Evolutionary conservation across 2,329 filamentous ascomycete species (phyloP), one percentile per base, ranked within the genome.

Genomic region (Pseudogymnoascus verrucosus): DNA sequence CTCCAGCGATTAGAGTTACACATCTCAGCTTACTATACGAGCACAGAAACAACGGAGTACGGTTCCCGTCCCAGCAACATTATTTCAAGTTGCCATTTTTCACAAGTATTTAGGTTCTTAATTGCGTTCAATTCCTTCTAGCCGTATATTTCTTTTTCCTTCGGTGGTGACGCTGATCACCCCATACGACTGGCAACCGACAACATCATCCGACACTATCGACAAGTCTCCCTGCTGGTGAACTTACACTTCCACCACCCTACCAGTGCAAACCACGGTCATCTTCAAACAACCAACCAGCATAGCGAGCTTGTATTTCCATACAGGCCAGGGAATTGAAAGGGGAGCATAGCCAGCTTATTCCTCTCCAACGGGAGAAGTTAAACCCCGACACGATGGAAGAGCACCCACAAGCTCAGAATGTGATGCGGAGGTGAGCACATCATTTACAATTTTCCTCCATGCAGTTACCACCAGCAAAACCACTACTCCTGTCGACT

Each of bases 371-470:
- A 16, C 47, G n/a, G 28, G 51, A 57, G 51, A 34, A 57, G 28
- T 2, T 36, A 31, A 51, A 51, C 16, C 31, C 23, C 39, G n/a
- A 36, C 28, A 65, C 21, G 60, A 74, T 74, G 73, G 69, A 72
- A 59, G 71, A 74, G 70, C 51, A 61, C 39, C 65, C 66, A 62
- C 47, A 42, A 39, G 68, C 68, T 44, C 75, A 75, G 64, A 78
- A 78, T 75, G 77, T 78, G 65, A 78, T 79, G 72, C 76, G 77
- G 72, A 78, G 77, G 77, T 74, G 69, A 63, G 72, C 71, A 54
- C 57, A 62, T 60, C 51, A 57, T 57, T n/a, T 34, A 36, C 16
- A 28, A 6, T 57, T 36, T 34, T 14, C 28, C 34, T 2, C 28
- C n/a, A 57, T 14, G 28, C 11, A 36, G 16, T 14, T 21, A n/a